These are phyloP conservation scores for Globisporangium middletonii DNA, from an alignment of 352 stramenopile genomes.

Conservation along the genomic window DNA sequence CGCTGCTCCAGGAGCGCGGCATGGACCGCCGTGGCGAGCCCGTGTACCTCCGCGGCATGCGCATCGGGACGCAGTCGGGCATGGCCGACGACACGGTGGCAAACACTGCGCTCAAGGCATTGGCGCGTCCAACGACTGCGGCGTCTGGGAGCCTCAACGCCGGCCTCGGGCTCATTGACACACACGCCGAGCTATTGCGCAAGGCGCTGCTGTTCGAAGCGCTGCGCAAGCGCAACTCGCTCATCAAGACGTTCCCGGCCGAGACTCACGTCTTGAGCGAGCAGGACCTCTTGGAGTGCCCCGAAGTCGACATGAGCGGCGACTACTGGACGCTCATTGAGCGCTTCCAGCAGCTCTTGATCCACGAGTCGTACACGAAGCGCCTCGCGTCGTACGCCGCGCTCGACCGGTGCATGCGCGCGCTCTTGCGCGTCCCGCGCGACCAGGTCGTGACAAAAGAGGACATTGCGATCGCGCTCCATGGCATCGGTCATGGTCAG, in stretches of 20 bases:
- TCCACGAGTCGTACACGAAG: slow-evolving; percentile 65
- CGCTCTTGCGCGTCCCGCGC: slow-evolving; percentile 28
- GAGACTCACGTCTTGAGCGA: slow-evolving; percentile 40
- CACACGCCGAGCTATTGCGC: slow-evolving; percentile 54
- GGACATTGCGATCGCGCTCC: slow-evolving; percentile 48
- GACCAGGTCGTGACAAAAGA: slow-evolving; percentile 66
- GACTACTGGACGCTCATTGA: slow-evolving; percentile 66
- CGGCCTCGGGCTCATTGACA: slow-evolving; percentile 54
- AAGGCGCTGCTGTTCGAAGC: slow-evolving; percentile 61
- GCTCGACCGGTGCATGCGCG: slow-evolving; percentile 59
- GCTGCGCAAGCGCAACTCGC: slow-evolving; percentile 64
- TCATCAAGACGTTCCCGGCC: slow-evolving; percentile 54
- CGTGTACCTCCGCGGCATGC: slow-evolving; percentile 50
- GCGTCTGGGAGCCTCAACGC: slow-evolving; percentile 24
- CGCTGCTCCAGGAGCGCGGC: slow-evolving; percentile 32
- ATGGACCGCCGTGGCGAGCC: slow-evolving; percentile 61
- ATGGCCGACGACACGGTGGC: slow-evolving; percentile 10
- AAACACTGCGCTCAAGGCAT: neutral
- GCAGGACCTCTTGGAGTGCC: slow-evolving; percentile 36
- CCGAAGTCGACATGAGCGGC: slow-evolving; percentile 58
- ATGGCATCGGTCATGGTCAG: slow-evolving; percentile 21
- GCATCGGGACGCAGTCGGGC: slow-evolving; percentile 46
- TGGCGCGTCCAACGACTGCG: neutral
- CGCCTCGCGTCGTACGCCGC: slow-evolving; percentile 53
- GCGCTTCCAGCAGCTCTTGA: slow-evolving; percentile 54